Evolutionary conservation across 768 basidiomycete genomes (phyloP), one percentile per base, ranked within the genome.

Genomic region (Boletellus ananiceps): DNA sequence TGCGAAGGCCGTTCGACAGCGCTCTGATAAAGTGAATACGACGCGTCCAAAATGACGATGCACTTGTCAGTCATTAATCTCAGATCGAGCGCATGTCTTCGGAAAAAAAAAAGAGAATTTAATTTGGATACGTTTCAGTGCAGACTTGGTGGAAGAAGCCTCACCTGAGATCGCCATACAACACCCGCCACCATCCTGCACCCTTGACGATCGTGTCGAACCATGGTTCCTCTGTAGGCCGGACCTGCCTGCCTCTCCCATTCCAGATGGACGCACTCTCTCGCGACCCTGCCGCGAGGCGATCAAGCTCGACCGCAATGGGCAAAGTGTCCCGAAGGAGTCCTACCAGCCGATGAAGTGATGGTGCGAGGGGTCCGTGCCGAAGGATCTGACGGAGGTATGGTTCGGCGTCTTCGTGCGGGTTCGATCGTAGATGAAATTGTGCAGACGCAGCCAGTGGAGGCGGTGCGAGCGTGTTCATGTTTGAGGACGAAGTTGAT

Each of bases 251-350:
- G 18, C 37, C 50, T 27, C 46, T 45, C 27, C 50, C 57, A n/a
- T 43, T 25, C 12, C 44, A 46, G 13, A 49, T 27, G 2, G 32
- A 35, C 14, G 6, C n/a, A 8, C 40, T 65, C 16, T 52, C 50
- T 70, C 61, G 46, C 61, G 64, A 42, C 21, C 40, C 72, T 63
- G 47, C 81, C 78, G 35, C 68, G 72, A 67, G 61, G 7, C 55
- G 57, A 51, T 91, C 85, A 8, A 92, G 71, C 61, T 86, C 84
- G 7, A 80, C 75, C 8, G 84, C 83, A 40, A 93, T 80, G 0
- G 91, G 88, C 6, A 94, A 69, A 0, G 89, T 92, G 53, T 86
- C 80, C 32, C 88, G 76, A 14, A 94, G 72, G 27, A 91, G 68
- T 18, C 75, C 76, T 23, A 89, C 83, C 18, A 90, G 74, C 33